Conservation (phyloP, 768 basidiomycete species). For the Leccinum subtestaceum region DNA sequence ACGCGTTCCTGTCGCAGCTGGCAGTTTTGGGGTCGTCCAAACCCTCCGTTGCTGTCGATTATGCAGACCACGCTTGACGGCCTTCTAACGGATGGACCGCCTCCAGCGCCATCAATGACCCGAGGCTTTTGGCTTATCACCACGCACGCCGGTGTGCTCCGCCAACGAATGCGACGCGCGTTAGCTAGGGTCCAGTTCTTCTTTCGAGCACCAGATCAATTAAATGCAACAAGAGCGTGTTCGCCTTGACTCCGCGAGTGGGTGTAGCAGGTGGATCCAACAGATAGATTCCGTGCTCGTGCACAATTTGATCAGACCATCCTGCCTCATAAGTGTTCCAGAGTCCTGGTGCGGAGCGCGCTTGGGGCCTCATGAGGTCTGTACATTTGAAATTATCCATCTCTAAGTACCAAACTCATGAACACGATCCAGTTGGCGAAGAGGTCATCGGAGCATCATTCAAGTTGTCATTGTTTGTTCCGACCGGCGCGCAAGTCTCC, state of each 20-base stretch:
- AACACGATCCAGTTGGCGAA: constrained; percentile 6
- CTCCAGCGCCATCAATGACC: neutral
- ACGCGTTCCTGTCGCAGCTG: constrained; percentile 23
- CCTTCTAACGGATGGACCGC: neutral
- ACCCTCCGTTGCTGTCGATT: constrained; percentile 8
- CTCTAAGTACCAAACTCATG: constrained; percentile 1
- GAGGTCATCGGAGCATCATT: constrained; percentile 10
- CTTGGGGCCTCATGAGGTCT: constrained; percentile 3
- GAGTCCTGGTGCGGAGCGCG: constrained; percentile 9
- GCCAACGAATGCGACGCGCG: constrained; percentile 3
- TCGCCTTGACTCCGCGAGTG: constrained; percentile 11
- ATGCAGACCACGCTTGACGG: neutral
- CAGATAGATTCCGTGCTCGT: constrained; percentile 1
- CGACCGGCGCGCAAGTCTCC: neutral
- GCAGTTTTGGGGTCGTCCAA: constrained; percentile 33
- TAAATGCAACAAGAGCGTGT: constrained; percentile 20
- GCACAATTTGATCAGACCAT: constrained; percentile 3
- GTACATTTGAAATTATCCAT: constrained; percentile 22
- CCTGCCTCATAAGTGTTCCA: neutral
- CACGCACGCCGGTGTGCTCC: constrained; percentile 6
- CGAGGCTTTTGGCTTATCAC: constrained; percentile 9
- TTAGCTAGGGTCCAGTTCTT: constrained; percentile 20
- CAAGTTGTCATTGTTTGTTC: neutral
- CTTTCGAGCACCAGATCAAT: constrained; percentile 5
- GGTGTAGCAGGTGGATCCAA: constrained; percentile 14